A percentile compares a stretch with the other conserved stretches of the same genome.
Conservation (phyloP, 768 basidiomycete genomes). For the Tubosaeta brunneosetosa region DNA sequence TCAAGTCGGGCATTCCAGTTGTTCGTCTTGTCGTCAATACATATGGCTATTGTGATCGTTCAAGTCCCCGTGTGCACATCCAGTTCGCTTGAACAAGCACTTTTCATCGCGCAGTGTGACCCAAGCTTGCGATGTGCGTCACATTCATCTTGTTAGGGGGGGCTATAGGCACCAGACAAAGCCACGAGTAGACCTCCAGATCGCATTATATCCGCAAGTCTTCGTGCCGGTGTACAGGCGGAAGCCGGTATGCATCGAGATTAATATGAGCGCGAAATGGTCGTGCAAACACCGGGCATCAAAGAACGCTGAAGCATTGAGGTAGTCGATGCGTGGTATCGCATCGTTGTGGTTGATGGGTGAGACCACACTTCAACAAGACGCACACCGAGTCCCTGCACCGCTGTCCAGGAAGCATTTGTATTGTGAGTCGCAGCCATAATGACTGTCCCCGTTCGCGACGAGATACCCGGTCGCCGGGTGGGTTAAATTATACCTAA, state of each 20-base stretch:
- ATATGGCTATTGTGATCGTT: not conserved
- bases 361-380: no score
- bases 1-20: not conserved
- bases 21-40: not conserved
- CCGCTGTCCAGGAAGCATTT: no score
- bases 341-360: no score
- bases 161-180: constrained; percentile 47
- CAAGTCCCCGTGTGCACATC: constrained; percentile 45
- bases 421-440: no score
- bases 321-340: no score
- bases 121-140: constrained; percentile 33
- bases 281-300: no score
- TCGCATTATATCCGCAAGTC: constrained; percentile 33
- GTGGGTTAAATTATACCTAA: not conserved
- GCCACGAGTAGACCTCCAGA: constrained; percentile 49
- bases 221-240: constrained; percentile 47
- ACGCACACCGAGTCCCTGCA: not conserved
- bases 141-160: constrained; percentile 38
- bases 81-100: constrained; percentile 64
- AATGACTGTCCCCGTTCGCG: no score
- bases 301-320: no score
- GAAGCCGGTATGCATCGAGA: constrained; percentile 50
- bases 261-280: no score
- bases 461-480: constrained; percentile 15
- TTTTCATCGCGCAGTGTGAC: constrained; percentile 55